phyloP scores from a whole-genome alignment of 306 rosid genomes.

The Begonia fuchsioides region DNA sequence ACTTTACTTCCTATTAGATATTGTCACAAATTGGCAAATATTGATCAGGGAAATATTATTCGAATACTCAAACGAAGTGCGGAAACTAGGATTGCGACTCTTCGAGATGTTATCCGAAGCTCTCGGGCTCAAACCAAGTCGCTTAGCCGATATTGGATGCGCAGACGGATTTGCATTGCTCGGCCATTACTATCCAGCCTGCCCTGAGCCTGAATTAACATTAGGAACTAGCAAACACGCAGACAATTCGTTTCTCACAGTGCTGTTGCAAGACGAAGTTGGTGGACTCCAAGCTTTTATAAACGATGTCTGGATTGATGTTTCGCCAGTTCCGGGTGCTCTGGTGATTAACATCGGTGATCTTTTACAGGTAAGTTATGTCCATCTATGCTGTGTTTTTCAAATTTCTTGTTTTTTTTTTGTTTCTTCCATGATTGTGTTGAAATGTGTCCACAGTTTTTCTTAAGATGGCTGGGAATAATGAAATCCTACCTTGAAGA shows the following conservation, averaged over 20 bases:
- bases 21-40: not conserved
- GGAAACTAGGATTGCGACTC: conserved; percentile 5
- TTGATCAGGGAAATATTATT: conserved; percentile 8
- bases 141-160: conserved; percentile 12
- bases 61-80: conserved; percentile 11
- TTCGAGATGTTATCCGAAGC: conserved; percentile 21
- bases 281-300: conserved; percentile 25
- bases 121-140: conserved; percentile 14
- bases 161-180: conserved; percentile 1
- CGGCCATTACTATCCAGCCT: conserved; percentile 25
- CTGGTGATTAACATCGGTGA: conserved; percentile 19
- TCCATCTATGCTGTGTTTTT: no score
- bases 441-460: no score
- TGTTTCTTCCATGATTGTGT: no score
- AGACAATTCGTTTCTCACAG: conserved; percentile 16
- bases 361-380: conserved; percentile 21
- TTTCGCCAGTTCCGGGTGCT: conserved; percentile 15
- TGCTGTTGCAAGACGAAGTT: conserved; percentile 22
- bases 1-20: not conserved
- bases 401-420: no score
- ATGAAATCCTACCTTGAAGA: no score
- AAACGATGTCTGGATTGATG: conserved; percentile 20
- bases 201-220: conserved; percentile 28
- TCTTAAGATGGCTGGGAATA: no score
- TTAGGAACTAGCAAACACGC: conserved; percentile 18